Percentiles rank a stretch among this genome's conserved stretches.
These are phyloP conservation scores for Wallacemonas rigidus DNA, from an alignment of 208 protist species.

Conservation along the genomic window DNA sequence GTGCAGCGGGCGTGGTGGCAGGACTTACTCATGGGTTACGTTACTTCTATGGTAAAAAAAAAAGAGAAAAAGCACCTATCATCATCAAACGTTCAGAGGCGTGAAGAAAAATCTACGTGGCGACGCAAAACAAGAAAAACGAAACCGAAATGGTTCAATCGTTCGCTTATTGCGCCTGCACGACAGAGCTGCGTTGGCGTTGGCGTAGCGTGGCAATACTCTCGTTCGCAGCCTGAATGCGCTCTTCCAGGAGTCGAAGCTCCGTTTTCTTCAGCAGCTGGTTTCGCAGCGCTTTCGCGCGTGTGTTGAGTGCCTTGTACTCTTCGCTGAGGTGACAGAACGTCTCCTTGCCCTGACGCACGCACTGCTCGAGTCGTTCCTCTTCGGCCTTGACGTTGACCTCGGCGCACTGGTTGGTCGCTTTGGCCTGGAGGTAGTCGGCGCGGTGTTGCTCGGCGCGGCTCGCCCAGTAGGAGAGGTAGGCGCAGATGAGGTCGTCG, in stretches of 20 bases:
- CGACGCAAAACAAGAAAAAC: too few species aligned
- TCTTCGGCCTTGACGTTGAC: conserved; percentile 30
- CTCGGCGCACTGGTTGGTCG: conserved; percentile 18
- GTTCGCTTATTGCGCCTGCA: not conserved
- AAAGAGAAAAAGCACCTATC: not conserved
- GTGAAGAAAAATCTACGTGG: too few species aligned
- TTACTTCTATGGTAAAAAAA: conserved; percentile 14
- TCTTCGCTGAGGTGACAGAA: conserved; percentile 22
- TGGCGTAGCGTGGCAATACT: conserved; percentile 21
- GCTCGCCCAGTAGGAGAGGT: conserved; percentile 44
- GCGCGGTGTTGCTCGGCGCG: conserved; percentile 24
- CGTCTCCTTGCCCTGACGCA: conserved; percentile 27
- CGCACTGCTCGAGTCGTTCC: conserved; percentile 17
- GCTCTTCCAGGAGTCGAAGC: conserved; percentile 16
- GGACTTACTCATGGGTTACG: too few species aligned
- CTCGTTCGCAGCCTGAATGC: conserved; percentile 22
- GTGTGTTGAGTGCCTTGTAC: conserved; percentile 18
- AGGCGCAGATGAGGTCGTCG: conserved; percentile 32
- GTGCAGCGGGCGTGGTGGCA: too few species aligned
- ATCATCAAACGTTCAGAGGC: not conserved
- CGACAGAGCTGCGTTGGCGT: conserved; percentile 2
- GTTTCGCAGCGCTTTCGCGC: conserved; percentile 27
- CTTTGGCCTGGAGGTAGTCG: conserved; percentile 39
- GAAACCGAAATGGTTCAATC: too few species aligned
- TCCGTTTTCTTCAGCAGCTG: conserved; percentile 19